Base-by-base conservation (phyloP, 306 rosid genomes). In the Prunus padus region DNA sequence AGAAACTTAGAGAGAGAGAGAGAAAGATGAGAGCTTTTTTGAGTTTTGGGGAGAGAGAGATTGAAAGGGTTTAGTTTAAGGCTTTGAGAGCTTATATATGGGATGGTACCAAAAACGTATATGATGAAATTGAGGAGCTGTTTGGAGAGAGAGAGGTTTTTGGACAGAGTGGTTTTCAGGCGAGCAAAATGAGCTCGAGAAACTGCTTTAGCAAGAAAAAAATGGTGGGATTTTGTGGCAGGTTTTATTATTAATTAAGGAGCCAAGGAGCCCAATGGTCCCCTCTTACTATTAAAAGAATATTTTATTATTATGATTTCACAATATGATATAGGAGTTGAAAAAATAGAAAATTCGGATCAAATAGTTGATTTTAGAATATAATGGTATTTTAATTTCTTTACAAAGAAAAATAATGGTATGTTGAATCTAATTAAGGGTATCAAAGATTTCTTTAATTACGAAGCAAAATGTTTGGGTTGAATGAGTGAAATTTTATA, bases 91-190 rank as follows among this genome's bases (percentile, higher is more conserved):
- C 5, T 63, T 56, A 30, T 77, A 71, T 10, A 13, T 3, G 44
- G 40, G 42, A 37, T 37, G 42, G 42, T 37, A 37, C 42, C 42
- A 37, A 37, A 37, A 37, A 37, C 42, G 42, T 37, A 37, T 37
- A 37, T 37, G 42, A 37, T 8, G 42, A 37, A 37, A 37, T 37
- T 37, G 42, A 20, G 55, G 11, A 30, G 28, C 44, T 54, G 47
- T n/a, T 56, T 25, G 19, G 67, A 46, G 33, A 30, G 65, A 31
- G 71, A 52, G 77, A 65, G 56, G 63, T 78, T 83, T 76, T 69
- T 68, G 30, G 2, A 67, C 66, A 33, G 0, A 18, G 56, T 59
- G 80, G 87, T 78, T 81, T 89, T 78, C 84, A 65, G 86, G 79
- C 73, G 3, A 72, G 44, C 23, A 22, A 22, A 12, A 62, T 1